These are phyloP conservation scores for Carex scoparia DNA, from an alignment of 176 grass and related monocot genomes.

Conservation along the genomic window DNA sequence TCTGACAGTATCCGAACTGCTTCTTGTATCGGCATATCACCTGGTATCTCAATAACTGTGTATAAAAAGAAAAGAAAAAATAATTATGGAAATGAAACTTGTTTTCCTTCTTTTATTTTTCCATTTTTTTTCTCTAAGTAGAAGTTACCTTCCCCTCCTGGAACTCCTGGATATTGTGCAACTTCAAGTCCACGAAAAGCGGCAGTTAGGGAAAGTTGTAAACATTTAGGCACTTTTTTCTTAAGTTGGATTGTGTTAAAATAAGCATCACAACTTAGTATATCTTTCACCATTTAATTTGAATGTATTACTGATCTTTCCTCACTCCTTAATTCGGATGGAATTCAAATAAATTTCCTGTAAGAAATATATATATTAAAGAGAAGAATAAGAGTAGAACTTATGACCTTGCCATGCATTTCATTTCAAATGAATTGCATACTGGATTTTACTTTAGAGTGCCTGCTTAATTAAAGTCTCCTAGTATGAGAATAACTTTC, in stretches of 20 bases:
- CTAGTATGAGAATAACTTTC: background rate
- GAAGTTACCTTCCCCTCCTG: slow-evolving; percentile 59
- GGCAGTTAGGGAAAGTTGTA: slow-evolving; percentile 66
- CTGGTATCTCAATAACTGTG: slow-evolving; percentile 80
- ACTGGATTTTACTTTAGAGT: background rate
- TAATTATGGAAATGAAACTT: slow-evolving; percentile 10
- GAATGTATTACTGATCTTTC: background rate
- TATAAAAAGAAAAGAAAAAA: background rate
- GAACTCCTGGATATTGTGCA: slow-evolving; percentile 79
- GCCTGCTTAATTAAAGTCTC: background rate
- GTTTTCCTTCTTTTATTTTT: background rate
- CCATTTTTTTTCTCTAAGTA: background rate
- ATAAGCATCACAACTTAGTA: slow-evolving; percentile 67
- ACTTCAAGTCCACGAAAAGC: slow-evolving; percentile 76
- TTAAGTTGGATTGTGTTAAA: slow-evolving; percentile 87
- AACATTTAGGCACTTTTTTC: slow-evolving; percentile 69
- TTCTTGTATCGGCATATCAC: slow-evolving; percentile 59
- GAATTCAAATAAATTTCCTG: background rate
- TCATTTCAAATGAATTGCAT: background rate
- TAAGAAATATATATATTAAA: background rate
- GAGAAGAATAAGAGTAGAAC: background rate
- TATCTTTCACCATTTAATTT: background rate
- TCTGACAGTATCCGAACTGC: slow-evolving; percentile 70
- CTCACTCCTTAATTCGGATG: background rate
- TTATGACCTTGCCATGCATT: background rate